Base-by-base conservation (phyloP, 352 stramenopile species). In the Phytophthora tentaculata region DNA sequence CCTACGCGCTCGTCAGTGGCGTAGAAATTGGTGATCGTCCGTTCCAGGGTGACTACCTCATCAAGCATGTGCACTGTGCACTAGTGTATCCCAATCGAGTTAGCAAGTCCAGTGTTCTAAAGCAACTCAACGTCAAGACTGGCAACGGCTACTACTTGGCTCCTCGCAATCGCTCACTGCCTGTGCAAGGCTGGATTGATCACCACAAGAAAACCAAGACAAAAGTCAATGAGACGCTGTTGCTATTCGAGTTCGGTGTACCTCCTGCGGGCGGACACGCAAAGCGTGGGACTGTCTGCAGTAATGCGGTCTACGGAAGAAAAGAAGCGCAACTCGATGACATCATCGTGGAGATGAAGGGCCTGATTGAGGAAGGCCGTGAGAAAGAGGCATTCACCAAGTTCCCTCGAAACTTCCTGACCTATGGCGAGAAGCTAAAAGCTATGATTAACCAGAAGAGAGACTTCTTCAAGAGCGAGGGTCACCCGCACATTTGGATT, bases 401-500 rank as follows among this genome's bases (percentile, higher is more conserved):
- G 44, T 51, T 51, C 12, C 22, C 44, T 17, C 7, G 20, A 5
- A 29, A 51, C 44, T 51, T 32, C 22, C 20, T 51, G 1, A 51
- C 44, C 10, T 51, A 51, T 6, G 44, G 44, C 1, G 44, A 51
- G 12, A 51, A 51, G 20, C 17, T 51, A 1, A 51, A 29, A 51
- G n/a, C 44, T n/a, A 26, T 51, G 19, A n/a, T 51, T 1, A 10
- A 2, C 1, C 48, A 55, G 3, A 1, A 14, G 10, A 7, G n/a
- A 8, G 28, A 56, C n/a, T 56, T 43, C 12, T 56, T 56, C 28
- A 56, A 56, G 50, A 29, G 6, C n/a, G 23, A 39, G 5, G 26
- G 48, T 4, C 4, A 56, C 8, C 50, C 50, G 22, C 50, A 56
- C 50, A 56, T 56, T 13, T 45, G 49, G 50, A 5, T 28, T 3